Evolutionary conservation across 2,329 filamentous ascomycete genomes (phyloP), one percentile per base, ranked within the genome.

Genomic region (Penicillium verrucosum): DNA sequence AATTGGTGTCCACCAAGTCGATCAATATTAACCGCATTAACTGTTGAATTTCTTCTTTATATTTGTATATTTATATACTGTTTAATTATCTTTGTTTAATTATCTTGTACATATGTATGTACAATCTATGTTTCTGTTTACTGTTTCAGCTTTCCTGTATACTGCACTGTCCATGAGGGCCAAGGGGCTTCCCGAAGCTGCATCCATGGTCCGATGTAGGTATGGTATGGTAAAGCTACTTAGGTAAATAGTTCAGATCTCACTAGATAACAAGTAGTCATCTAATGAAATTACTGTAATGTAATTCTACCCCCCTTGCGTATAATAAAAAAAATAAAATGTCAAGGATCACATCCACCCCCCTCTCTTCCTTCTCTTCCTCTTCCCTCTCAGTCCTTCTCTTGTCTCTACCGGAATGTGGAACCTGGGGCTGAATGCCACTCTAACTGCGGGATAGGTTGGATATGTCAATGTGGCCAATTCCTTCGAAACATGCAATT

Each of bases 351-450:
- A 51, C 41, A 40, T 42, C 46, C 18, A 5, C 51, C 48, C 40
- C 47, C 40, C 50, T 57, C 42, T 48, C n/a, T 16, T 29, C 23
- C 38, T 50, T 43, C 42, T 54, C 38, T 38, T 27, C 47, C 40
- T 48, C 14, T 16, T 21, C 21, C 21, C 21, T 21, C 21, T 21
- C 21, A 21, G 18, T 29, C 23, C 23, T 27, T 27, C 25, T 27
- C 34, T 50, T 44, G 40, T 54, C 38, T 38, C 11, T 54, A 44
- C 50, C 56, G 57, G 54, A 47, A 60, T 61, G 63, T 65, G 60
- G 62, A 57, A 60, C 53, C 57, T 60, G 60, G 54, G 62, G 60
- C 63, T 60, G 62, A 63, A 52, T 57, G 60, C 63, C 62, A 64
- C 58, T 48, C 42, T 40, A 34, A 54, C 50, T 48, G 45, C 47